These are phyloP conservation scores for Ensete glaucum DNA, from an alignment of 176 grass and related monocot genomes.

Conservation along the genomic window DNA sequence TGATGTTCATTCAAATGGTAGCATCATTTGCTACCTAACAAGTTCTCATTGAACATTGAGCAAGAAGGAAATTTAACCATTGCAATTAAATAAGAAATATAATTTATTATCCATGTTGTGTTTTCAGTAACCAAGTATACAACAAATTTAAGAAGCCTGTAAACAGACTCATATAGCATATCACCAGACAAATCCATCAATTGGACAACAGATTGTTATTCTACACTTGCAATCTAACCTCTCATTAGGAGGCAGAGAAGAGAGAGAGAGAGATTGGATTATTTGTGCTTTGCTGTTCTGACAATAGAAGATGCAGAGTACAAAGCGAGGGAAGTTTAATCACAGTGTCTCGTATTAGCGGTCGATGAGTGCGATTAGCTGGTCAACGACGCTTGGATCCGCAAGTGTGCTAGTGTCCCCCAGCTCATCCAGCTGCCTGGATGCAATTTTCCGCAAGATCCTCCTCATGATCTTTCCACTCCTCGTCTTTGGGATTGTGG, in stretches of 20 bases:
- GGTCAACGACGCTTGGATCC: slow-evolving; percentile 67
- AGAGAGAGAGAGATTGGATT: no score
- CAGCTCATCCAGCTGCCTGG: slow-evolving; percentile 77
- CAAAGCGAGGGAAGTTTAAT: no score
- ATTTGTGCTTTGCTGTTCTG: background rate
- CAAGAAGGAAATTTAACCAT: no score
- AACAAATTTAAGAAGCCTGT: no score
- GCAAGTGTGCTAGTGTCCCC: slow-evolving; percentile 90
- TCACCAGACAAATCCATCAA: background rate
- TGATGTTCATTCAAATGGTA: no score
- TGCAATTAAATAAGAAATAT: background rate
- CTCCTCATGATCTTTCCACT: slow-evolving; percentile 97
- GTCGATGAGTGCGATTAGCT: slow-evolving; percentile 60
- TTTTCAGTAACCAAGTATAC: no score
- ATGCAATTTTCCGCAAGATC: slow-evolving; percentile 80
- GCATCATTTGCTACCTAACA: no score
- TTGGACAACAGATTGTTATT: no score
- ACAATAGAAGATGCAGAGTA: background rate
- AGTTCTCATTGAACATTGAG: no score
- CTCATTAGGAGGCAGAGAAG: no score
- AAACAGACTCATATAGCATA: background rate
- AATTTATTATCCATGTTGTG: background rate
- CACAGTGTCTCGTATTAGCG: slow-evolving; percentile 15
- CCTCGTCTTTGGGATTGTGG: slow-evolving; percentile 77
- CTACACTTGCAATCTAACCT: no score